Conservation (phyloP, 129 eudicot genomes). For the Flaveria bidentis region DNA sequence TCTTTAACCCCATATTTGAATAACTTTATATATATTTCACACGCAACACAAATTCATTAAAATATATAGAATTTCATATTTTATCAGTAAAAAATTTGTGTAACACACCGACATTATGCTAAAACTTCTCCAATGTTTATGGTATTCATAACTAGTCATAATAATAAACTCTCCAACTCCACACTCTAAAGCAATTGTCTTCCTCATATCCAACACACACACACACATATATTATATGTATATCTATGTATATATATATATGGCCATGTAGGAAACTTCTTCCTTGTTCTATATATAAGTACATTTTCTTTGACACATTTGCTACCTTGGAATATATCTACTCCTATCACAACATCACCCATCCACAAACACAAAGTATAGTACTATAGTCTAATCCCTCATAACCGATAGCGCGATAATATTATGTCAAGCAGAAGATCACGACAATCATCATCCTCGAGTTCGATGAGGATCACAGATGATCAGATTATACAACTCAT, state of each 20-base stretch:
- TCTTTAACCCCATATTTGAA: slow-evolving; percentile 8
- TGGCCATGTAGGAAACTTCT: neutral
- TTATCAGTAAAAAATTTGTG: neutral
- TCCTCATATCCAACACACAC: slow-evolving; percentile 31
- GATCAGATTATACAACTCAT: slow-evolving; percentile 84
- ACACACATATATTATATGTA: neutral
- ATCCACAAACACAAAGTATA: neutral
- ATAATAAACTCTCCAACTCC: slow-evolving; percentile 34
- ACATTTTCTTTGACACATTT: neutral
- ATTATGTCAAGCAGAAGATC: slow-evolving; percentile 81
- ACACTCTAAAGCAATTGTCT: slow-evolving; percentile 38
- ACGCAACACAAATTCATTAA: slow-evolving; percentile 2
- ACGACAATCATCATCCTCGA: slow-evolving; percentile 55
- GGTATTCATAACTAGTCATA: slow-evolving; percentile 16
- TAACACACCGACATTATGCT: slow-evolving; percentile 36
- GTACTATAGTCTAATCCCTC: neutral
- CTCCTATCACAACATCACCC: slow-evolving; percentile 13
- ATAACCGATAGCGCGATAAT: neutral
- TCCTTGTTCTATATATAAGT: slow-evolving; percentile 29
- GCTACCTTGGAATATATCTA: slow-evolving; percentile 11
- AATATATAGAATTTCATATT: neutral
- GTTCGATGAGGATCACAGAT: slow-evolving; percentile 62
- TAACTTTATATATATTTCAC: neutral
- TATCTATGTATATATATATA: neutral
- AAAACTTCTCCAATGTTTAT: slow-evolving; percentile 40